Evolutionary conservation across 2,329 filamentous ascomycete genomes (phyloP).

Genomic region (Paecilomyces sp.): DNA sequence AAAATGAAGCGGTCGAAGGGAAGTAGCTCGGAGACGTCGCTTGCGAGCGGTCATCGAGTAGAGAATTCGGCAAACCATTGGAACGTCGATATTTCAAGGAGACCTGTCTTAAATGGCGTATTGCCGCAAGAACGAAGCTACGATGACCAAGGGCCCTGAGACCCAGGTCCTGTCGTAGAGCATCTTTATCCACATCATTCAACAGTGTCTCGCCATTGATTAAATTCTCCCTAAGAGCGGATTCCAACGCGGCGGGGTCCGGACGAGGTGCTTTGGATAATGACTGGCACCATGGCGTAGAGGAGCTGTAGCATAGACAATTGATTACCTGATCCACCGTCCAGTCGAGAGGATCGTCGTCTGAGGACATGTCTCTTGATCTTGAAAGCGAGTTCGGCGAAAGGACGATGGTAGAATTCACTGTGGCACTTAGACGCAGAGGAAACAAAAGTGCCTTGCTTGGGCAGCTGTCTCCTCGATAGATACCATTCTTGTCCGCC

Average conservation of each 20-base stretch:
- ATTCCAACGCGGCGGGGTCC: slow-evolving; percentile 47
- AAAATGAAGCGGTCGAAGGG: background rate
- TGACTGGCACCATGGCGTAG: slow-evolving; percentile 35
- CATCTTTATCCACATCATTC: slow-evolving; percentile 44
- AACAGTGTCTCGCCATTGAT: slow-evolving; percentile 61
- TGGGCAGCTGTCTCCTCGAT: no score
- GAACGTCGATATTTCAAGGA: slow-evolving; percentile 52
- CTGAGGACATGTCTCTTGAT: slow-evolving; percentile 15
- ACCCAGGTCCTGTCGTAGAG: slow-evolving; percentile 49
- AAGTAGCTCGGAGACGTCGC: background rate
- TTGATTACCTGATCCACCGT: slow-evolving; percentile 58
- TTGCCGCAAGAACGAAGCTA: slow-evolving; percentile 50
- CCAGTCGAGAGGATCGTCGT: slow-evolving; percentile 65
- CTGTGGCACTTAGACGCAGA: background rate
- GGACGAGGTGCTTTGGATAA: slow-evolving; percentile 37
- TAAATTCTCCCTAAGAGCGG: slow-evolving; percentile 52
- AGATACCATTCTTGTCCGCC: background rate
- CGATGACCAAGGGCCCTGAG: slow-evolving; percentile 54
- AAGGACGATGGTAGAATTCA: background rate
- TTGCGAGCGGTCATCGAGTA: slow-evolving; percentile 4
- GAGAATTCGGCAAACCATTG: slow-evolving; percentile 9
- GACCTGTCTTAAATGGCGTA: slow-evolving; percentile 36
- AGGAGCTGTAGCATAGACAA: slow-evolving; percentile 54
- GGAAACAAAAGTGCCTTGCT: background rate
- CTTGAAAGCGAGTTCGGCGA: background rate